Percentiles rank a stretch among this genome's conserved stretches.
These are phyloP conservation scores for Naganishia friedmannii DNA, from an alignment of 768 basidiomycete species.

Conservation along the genomic window DNA sequence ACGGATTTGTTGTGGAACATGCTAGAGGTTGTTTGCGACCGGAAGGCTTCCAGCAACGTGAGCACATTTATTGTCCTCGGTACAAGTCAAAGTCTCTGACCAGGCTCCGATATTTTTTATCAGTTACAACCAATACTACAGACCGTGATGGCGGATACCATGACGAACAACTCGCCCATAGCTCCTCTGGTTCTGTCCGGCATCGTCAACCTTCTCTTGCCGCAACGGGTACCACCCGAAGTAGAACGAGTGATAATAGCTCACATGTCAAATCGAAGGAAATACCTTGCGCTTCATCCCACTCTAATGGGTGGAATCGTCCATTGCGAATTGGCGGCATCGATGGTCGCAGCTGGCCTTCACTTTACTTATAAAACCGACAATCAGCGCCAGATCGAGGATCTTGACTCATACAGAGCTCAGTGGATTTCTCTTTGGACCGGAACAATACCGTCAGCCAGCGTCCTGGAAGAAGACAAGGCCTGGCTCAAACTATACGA, in stretches of 20 bases:
- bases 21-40: constrained; percentile 9
- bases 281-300: constrained; percentile 6
- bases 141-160: background rate
- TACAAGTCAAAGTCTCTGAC: background rate
- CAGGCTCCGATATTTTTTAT: background rate
- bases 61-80: background rate
- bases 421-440: constrained; percentile 12
- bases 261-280: constrained; percentile 17
- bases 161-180: background rate
- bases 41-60: background rate
- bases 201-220: background rate
- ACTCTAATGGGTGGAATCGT: too few relatives aligned
- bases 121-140: background rate
- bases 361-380: constrained; percentile 15
- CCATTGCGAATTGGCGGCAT: constrained; percentile 2
- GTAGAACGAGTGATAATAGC: constrained; percentile 1
- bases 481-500: background rate
- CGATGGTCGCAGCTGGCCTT: constrained; percentile 5
- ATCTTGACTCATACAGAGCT: background rate
- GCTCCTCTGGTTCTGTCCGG: background rate
- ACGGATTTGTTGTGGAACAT: constrained; percentile 14
- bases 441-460: background rate
- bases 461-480: background rate
- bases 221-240: background rate
- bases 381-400: constrained; percentile 18